Evolutionary conservation across 495 filamentous ascomycete genomes (phyloP).

Genomic region (Neurospora cerealis): DNA sequence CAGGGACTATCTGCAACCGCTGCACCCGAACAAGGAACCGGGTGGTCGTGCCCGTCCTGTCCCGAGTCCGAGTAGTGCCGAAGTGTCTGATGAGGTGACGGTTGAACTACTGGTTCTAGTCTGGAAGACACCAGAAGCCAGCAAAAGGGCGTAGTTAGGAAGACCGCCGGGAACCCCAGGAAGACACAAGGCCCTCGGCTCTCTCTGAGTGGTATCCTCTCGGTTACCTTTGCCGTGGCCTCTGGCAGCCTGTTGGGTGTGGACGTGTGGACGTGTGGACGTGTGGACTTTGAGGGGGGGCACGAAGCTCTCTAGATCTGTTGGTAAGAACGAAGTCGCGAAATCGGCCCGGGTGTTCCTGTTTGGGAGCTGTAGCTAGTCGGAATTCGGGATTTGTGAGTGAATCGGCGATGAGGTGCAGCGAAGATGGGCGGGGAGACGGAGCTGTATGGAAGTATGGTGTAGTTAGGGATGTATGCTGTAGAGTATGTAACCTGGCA

Average conservation of each 20-base stretch:
- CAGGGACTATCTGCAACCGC: background rate
- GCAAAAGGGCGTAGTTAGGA: background rate
- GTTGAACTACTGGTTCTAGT: background rate
- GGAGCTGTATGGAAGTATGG: background rate
- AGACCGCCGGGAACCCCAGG: background rate
- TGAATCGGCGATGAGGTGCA: background rate
- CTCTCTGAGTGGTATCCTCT: background rate
- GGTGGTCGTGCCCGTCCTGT: background rate
- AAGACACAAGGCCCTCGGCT: background rate
- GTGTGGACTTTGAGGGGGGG: background rate
- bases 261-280: background rate
- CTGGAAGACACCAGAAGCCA: background rate
- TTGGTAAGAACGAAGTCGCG: background rate
- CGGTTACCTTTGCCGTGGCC: background rate
- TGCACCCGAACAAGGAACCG: background rate
- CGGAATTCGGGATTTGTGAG: background rate
- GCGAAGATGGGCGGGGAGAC: background rate
- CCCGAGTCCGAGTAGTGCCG: background rate
- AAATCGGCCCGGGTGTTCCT: background rate
- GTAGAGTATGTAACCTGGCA: background rate
- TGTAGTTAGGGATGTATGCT: background rate
- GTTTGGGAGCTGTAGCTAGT: background rate
- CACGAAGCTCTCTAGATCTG: background rate
- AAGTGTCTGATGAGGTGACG: background rate
- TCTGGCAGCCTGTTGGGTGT: background rate